A percentile compares a stretch with the other conserved stretches of the same genome.
Evolutionary conservation across 148 eudicot genomes (phyloP).

Genomic region (Amaranthus palmeri): DNA sequence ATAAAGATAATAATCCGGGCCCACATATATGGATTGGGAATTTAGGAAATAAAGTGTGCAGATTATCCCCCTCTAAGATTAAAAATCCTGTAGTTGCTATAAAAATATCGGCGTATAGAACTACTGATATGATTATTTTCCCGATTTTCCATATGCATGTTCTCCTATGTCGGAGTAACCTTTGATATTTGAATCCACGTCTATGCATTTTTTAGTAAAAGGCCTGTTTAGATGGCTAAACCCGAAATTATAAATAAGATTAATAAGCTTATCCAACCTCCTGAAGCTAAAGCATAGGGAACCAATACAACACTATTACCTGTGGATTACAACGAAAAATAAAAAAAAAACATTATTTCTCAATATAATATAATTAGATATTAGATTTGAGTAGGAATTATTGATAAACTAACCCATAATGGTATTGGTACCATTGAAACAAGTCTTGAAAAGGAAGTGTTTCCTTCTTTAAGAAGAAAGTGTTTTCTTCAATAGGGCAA

Average conservation of each 20-base stretch:
- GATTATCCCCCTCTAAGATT: neutral
- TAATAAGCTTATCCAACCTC: constrained; percentile 8
- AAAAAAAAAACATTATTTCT: too few relatives aligned
- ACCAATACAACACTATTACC: neutral
- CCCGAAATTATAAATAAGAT: neutral
- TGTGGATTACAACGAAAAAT: neutral
- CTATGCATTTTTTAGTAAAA: neutral
- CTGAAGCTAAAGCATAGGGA: neutral
- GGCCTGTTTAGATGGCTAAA: neutral
- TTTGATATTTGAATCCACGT: neutral
- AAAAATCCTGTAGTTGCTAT: neutral
- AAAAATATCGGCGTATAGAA: neutral
- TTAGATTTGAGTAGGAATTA: too few relatives aligned
- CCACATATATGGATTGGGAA: neutral
- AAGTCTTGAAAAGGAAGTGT: neutral
- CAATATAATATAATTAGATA: too few relatives aligned
- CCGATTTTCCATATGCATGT: neutral
- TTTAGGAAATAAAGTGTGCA: neutral
- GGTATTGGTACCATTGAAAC: too few relatives aligned
- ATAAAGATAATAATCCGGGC: neutral
- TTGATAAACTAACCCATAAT: too few relatives aligned
- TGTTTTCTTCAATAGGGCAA: too few relatives aligned
- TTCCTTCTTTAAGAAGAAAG: too few relatives aligned
- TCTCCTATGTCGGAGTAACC: neutral
- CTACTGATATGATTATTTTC: neutral